phyloP scores from a whole-genome alignment of 257 asterid genomes.

The Scutellaria galericulata region DNA sequence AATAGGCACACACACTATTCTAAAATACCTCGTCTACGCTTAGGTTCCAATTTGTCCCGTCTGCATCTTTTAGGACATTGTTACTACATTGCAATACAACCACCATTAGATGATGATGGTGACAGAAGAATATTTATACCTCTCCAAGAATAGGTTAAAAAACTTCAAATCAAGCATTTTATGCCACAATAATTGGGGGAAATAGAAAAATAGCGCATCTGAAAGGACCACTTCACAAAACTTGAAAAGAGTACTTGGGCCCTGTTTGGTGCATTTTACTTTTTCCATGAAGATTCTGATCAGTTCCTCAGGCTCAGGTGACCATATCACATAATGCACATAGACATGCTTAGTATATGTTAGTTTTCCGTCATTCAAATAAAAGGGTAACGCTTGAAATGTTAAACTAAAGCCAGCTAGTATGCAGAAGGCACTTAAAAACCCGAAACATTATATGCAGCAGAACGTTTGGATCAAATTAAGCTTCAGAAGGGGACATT shows the following conservation, averaged over 20 bases:
- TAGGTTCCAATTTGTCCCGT: no score
- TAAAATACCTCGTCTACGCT: no score
- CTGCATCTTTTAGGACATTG: no score
- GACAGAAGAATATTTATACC: no score
- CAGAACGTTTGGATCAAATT: neutral
- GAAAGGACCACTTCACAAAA: neutral
- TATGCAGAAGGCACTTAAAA: neutral
- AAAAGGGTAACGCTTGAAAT: neutral
- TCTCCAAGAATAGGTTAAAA: no score
- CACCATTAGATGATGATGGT: no score
- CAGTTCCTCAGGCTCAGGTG: neutral
- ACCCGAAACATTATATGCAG: neutral
- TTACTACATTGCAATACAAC: no score
- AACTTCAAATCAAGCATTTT: no score
- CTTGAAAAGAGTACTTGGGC: neutral
- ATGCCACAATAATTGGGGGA: constrained; percentile 4
- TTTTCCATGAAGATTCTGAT: neutral
- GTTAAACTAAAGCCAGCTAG: no score
- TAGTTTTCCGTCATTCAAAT: neutral
- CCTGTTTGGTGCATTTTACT: constrained; percentile 10
- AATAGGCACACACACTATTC: no score
- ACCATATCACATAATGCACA: neutral
- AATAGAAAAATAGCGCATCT: neutral
- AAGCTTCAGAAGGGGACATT: neutral
- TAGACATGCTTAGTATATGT: neutral